phyloP scores from a whole-genome alignment of 345 rosid genomes.

The Nephelium lappaceum region DNA sequence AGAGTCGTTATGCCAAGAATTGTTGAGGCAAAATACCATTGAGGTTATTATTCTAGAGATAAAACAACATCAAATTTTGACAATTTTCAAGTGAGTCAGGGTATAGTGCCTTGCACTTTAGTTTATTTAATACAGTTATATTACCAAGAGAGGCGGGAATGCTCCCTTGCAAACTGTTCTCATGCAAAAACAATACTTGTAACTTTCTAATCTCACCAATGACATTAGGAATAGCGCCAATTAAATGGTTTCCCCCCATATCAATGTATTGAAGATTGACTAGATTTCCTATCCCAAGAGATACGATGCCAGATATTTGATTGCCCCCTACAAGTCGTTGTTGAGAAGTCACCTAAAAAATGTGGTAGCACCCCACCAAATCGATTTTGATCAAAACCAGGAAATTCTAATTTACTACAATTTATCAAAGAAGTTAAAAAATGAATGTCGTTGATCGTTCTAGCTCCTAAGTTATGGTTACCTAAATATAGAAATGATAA shows the following conservation, averaged over 20 bases:
- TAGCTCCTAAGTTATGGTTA: neutral
- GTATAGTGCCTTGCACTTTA: constrained; percentile 14
- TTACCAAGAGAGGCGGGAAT: constrained; percentile 22
- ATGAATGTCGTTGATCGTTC: neutral
- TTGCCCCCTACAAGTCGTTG: neutral
- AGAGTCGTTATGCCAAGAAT: neutral
- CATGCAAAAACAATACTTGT: neutral
- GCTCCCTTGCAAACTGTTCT: constrained; percentile 1
- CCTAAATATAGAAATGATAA: neutral
- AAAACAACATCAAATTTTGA: neutral
- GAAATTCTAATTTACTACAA: no score
- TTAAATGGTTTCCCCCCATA: neutral
- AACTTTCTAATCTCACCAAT: constrained; percentile 19
- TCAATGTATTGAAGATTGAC: neutral
- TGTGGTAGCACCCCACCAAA: neutral
- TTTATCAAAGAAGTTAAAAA: neutral
- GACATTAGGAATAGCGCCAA: constrained; percentile 12
- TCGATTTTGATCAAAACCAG: no score
- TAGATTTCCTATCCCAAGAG: constrained; percentile 23
- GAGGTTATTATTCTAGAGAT: constrained; percentile 9
- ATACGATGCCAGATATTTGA: neutral
- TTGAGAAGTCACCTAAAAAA: neutral
- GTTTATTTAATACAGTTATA: neutral
- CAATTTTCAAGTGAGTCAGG: constrained; percentile 12
- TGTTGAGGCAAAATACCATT: constrained; percentile 16